phyloP scores from a whole-genome alignment of 306 rosid genomes.

The Vigna radiata region DNA sequence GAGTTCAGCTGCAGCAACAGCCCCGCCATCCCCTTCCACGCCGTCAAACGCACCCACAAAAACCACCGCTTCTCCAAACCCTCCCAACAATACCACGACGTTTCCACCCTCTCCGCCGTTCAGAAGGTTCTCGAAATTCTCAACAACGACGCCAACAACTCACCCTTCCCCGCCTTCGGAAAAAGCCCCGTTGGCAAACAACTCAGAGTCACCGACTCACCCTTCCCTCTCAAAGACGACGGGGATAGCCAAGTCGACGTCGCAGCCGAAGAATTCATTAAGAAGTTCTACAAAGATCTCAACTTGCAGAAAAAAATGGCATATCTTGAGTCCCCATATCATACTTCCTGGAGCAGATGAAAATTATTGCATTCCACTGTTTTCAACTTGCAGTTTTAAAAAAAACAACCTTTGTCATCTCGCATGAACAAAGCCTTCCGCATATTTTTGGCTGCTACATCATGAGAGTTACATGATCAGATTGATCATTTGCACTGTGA shows the following conservation, averaged over 20 bases:
- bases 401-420: not conserved
- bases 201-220: constrained; percentile 85
- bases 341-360: constrained; percentile 47
- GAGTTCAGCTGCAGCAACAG: constrained; percentile 97
- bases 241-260: constrained; percentile 69
- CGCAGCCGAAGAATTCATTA: constrained; percentile 85
- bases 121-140: constrained; percentile 71
- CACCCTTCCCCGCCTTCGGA: constrained; percentile 73
- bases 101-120: constrained; percentile 53
- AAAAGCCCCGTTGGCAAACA: constrained; percentile 77
- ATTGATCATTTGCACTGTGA: constrained; percentile 26
- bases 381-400: too few species aligned
- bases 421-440: not conserved
- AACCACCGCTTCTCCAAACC: constrained; percentile 44
- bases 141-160: constrained; percentile 35
- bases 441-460: constrained; percentile 35
- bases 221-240: constrained; percentile 72
- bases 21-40: constrained; percentile 58
- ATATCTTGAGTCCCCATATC: constrained; percentile 60
- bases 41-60: constrained; percentile 37
- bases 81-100: constrained; percentile 58
- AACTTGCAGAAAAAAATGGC: constrained; percentile 55
- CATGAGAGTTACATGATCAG: not conserved
- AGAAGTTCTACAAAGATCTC: constrained; percentile 71
- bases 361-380: not conserved